Conservation (phyloP, 2,329 filamentous ascomycete species). For the Colletotrichum spinosum region DNA sequence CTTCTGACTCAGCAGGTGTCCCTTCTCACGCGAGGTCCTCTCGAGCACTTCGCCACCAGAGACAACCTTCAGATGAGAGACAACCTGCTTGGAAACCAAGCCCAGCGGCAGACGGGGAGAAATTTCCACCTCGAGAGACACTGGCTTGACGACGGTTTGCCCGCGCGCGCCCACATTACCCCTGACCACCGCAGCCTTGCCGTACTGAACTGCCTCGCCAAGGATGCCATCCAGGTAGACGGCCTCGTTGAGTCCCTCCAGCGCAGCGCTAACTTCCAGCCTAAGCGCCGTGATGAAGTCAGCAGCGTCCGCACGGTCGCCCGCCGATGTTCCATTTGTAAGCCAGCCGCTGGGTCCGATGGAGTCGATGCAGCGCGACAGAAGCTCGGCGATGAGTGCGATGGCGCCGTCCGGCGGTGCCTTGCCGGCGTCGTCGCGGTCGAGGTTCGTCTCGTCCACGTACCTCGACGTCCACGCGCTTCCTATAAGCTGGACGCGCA, state of each 20-base stretch:
- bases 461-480: slow-evolving; percentile 83
- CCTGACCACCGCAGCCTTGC: slow-evolving; percentile 46
- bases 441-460: slow-evolving; percentile 66
- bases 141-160: slow-evolving; percentile 51
- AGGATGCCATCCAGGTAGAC: slow-evolving; percentile 73
- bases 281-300: slow-evolving; percentile 75
- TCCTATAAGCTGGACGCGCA: slow-evolving; percentile 78
- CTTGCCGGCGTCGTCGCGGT: slow-evolving; percentile 49
- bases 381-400: slow-evolving; percentile 76
- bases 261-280: slow-evolving; percentile 75
- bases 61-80: slow-evolving; percentile 69
- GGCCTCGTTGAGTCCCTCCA: slow-evolving; percentile 79
- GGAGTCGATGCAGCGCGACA: slow-evolving; percentile 80
- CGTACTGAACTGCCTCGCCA: slow-evolving; percentile 74
- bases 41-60: slow-evolving; percentile 76
- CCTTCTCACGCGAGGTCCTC: slow-evolving; percentile 79
- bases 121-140: slow-evolving; percentile 57
- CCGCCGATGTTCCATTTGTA: slow-evolving; percentile 62
- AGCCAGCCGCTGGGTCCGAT: slow-evolving; percentile 82
- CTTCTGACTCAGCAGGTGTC: slow-evolving; percentile 81
- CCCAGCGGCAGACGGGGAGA: slow-evolving; percentile 76
- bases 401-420: slow-evolving; percentile 76
- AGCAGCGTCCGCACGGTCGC: slow-evolving; percentile 65
- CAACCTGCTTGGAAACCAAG: slow-evolving; percentile 68
- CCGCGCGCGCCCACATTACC: slow-evolving; percentile 36